phyloP scores from a whole-genome alignment of 805 yeast species.

The Saturnispora silvae region DNA sequence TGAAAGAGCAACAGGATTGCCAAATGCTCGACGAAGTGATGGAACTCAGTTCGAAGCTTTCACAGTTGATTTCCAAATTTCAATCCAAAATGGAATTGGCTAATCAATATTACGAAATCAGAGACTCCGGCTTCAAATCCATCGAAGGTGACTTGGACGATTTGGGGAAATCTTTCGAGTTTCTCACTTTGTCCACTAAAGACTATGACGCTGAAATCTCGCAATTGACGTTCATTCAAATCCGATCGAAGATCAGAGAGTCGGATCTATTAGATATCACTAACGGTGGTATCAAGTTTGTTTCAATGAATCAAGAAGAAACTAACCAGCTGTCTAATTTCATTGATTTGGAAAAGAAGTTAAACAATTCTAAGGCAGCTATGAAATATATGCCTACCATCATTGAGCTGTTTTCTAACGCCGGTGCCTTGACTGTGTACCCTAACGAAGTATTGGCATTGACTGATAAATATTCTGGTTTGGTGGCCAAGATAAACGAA shows the following conservation, averaged over 20 bases:
- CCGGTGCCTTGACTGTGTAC: slow-evolving; percentile 22
- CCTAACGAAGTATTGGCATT: slow-evolving; percentile 26
- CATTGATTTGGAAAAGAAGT: slow-evolving; percentile 29
- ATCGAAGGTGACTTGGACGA: slow-evolving; percentile 28
- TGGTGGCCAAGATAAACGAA: slow-evolving; percentile 24
- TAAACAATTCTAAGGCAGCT: slow-evolving; percentile 44
- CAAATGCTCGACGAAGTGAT: slow-evolving; percentile 16
- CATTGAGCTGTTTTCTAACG: slow-evolving; percentile 31
- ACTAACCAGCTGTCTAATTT: slow-evolving; percentile 20
- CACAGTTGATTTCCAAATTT: slow-evolving; percentile 20
- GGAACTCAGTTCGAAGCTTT: slow-evolving; percentile 21
- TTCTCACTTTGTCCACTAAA: slow-evolving; percentile 14
- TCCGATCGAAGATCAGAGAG: slow-evolving; percentile 2
- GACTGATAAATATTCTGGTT: slow-evolving; percentile 29
- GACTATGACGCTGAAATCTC: slow-evolving; percentile 23
- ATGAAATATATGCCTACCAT: slow-evolving; percentile 41
- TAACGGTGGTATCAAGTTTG: slow-evolving; percentile 4
- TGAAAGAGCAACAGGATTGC: background rate
- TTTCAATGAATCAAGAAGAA: slow-evolving; percentile 5
- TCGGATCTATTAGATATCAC: slow-evolving; percentile 1
- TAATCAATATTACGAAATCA: slow-evolving; percentile 35
- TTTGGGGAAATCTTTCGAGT: background rate
- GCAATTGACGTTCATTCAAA: background rate
- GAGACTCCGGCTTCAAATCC: slow-evolving; percentile 31
- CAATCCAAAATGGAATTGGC: slow-evolving; percentile 30